These are phyloP conservation scores for Ascochyta pisi DNA, from an alignment of 2,329 filamentous ascomycete genomes.

Conservation along the genomic window DNA sequence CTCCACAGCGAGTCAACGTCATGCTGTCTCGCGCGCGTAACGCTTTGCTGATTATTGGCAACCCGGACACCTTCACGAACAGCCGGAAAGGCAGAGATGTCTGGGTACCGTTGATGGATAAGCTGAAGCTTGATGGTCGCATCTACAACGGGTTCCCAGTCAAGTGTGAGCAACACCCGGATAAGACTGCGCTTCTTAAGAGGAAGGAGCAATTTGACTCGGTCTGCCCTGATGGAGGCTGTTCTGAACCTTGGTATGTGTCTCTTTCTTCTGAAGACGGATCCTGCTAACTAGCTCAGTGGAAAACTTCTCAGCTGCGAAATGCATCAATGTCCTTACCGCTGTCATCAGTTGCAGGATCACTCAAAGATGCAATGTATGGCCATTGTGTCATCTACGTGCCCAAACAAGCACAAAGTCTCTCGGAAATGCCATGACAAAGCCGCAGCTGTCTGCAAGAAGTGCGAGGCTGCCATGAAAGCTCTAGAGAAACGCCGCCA, in stretches of 20 bases:
- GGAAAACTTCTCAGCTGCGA: conserved; percentile 61
- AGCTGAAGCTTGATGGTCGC: conserved; percentile 58
- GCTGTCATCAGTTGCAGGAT: conserved; percentile 68
- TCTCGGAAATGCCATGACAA: conserved; percentile 56
- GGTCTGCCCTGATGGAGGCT: conserved; percentile 74
- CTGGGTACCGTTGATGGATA: conserved; percentile 66
- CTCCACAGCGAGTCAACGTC: conserved; percentile 73
- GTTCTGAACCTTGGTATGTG: conserved; percentile 66
- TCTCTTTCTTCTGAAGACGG: not conserved
- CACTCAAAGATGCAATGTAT: conserved; percentile 63
- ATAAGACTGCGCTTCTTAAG: conserved; percentile 55
- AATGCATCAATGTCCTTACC: conserved; percentile 63
- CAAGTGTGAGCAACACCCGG: conserved; percentile 44
- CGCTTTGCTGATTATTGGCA: conserved; percentile 72
- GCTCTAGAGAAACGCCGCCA: conserved; percentile 53
- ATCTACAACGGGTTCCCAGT: conserved; percentile 53
- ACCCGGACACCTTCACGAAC: conserved; percentile 69
- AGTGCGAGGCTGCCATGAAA: conserved; percentile 61
- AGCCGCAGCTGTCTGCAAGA: conserved; percentile 52
- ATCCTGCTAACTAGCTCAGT: conserved; percentile 47
- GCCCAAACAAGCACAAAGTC: conserved; percentile 60
- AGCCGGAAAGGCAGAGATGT: conserved; percentile 63
- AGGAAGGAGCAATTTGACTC: conserved; percentile 65
- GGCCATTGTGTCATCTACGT: conserved; percentile 55
- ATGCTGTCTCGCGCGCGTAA: conserved; percentile 71